Conservation (phyloP, 805 yeast genomes). For the Schwanniomyces vanrijiae region DNA sequence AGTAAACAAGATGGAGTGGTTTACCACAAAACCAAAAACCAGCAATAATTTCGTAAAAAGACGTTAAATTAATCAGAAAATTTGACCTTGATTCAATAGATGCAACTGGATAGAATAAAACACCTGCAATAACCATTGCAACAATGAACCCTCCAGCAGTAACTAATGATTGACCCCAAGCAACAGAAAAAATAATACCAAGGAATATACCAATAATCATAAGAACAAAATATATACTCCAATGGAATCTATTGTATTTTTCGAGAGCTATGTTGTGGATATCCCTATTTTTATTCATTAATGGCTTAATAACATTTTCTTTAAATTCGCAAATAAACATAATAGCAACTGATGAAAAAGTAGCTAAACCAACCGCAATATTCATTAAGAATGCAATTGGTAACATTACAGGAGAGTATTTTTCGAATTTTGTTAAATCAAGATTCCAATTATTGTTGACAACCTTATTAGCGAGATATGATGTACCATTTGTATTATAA, state of each 20-base stretch:
- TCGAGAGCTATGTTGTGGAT: constrained; percentile 7
- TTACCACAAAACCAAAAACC: constrained; percentile 13
- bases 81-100: constrained; percentile 9
- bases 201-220: constrained; percentile 6
- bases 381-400: constrained; percentile 13
- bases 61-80: constrained; percentile 4
- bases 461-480: constrained; percentile 15
- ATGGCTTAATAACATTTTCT: constrained; percentile 6
- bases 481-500: constrained; percentile 13
- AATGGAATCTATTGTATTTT: constrained; percentile 7
- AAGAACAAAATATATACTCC: constrained; percentile 6
- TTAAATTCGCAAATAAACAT: constrained; percentile 8
- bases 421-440: constrained; percentile 9
- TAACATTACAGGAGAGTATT: constrained; percentile 15
- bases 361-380: constrained; percentile 11
- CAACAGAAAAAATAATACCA: constrained; percentile 10
- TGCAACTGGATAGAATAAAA: constrained; percentile 9
- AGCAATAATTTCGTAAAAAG: constrained; percentile 10
- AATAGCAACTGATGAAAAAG: constrained; percentile 10
- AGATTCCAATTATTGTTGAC: constrained; percentile 12
- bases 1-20: constrained; percentile 11
- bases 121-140: constrained; percentile 7
- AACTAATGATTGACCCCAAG: constrained; percentile 7
- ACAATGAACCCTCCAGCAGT: constrained; percentile 11
- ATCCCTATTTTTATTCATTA: constrained; percentile 5